Evolutionary conservation across 2,329 filamentous ascomycete genomes (phyloP).

Genomic region (Plenodomus tracheiphilus): DNA sequence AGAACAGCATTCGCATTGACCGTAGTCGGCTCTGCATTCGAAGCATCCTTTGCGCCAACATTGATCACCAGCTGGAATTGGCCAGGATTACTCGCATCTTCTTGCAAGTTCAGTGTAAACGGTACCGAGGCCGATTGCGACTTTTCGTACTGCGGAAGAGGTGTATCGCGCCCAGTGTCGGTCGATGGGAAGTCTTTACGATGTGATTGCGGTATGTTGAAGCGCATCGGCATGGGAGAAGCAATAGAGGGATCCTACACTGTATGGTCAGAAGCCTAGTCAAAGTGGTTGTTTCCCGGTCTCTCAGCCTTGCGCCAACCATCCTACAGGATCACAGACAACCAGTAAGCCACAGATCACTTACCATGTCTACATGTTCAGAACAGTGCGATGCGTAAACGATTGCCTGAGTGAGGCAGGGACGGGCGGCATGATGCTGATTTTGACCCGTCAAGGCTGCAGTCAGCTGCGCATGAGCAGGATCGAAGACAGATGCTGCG

Average conservation of each 20-base stretch:
- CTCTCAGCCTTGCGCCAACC: conserved; percentile 8
- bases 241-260: conserved; percentile 28
- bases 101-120: conserved; percentile 35
- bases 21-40: not conserved
- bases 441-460: conserved; percentile 27
- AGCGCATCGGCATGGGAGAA: conserved; percentile 21
- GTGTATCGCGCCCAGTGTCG: conserved; percentile 27
- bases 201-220: conserved; percentile 4
- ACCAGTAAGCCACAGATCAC: not conserved
- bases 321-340: not conserved
- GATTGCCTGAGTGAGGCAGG: conserved; percentile 17
- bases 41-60: conserved; percentile 11
- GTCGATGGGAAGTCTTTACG: conserved; percentile 17
- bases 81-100: conserved; percentile 35
- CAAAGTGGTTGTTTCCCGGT: not conserved
- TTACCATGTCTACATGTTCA: conserved; percentile 23
- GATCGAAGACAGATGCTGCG: conserved; percentile 5
- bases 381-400: conserved; percentile 10
- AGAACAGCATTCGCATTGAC: conserved; percentile 8
- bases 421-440: conserved; percentile 8
- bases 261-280: conserved; percentile 7
- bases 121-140: conserved; percentile 22
- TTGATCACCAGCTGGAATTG: conserved; percentile 38
- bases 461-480: conserved; percentile 9
- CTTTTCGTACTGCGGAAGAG: conserved; percentile 34